phyloP scores from a whole-genome alignment of 2,329 filamentous ascomycete genomes.

The Daldinia eschscholtzii region DNA sequence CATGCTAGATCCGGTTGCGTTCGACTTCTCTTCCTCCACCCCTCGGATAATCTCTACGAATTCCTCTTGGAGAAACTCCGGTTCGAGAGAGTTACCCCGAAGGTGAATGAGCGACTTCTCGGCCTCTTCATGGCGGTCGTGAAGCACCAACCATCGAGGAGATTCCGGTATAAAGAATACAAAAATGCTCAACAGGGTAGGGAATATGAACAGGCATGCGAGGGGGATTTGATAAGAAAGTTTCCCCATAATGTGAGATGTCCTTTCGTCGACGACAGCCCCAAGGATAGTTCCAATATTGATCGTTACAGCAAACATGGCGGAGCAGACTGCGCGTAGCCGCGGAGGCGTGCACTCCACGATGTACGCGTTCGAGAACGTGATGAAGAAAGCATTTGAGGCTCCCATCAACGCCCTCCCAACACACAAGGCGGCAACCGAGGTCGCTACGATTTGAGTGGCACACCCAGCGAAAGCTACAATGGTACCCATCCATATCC shows the following conservation, averaged over 20 bases:
- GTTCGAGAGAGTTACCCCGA: slow-evolving; percentile 41
- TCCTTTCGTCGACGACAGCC: slow-evolving; percentile 37
- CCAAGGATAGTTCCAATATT: slow-evolving; percentile 38
- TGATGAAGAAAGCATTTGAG: slow-evolving; percentile 48
- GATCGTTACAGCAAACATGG: slow-evolving; percentile 35
- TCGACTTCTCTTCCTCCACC: slow-evolving; percentile 45
- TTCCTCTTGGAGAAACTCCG: slow-evolving; percentile 43
- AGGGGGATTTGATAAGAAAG: slow-evolving; percentile 42
- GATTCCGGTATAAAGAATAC: slow-evolving; percentile 49
- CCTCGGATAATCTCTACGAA: slow-evolving; percentile 45
- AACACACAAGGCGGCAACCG: slow-evolving; percentile 43
- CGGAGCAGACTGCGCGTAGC: slow-evolving; percentile 35
- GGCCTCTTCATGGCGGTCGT: slow-evolving; percentile 48
- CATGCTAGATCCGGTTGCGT: slow-evolving; percentile 30
- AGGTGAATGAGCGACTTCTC: slow-evolving; percentile 44
- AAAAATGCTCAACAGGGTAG: slow-evolving; percentile 33
- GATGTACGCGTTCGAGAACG: slow-evolving; percentile 48
- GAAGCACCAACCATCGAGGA: slow-evolving; percentile 50
- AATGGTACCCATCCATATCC: slow-evolving; percentile 46
- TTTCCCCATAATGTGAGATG: slow-evolving; percentile 37
- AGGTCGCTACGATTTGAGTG: slow-evolving; percentile 43
- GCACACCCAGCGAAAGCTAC: slow-evolving; percentile 43
- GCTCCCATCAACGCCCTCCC: slow-evolving; percentile 47
- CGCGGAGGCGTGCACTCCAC: slow-evolving; percentile 46
- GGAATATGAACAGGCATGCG: slow-evolving; percentile 40